A percentile compares a stretch with the other conserved stretches of the same genome.
Conservation (phyloP, 441 rosid genomes). For the Francoa sonchifolia region DNA sequence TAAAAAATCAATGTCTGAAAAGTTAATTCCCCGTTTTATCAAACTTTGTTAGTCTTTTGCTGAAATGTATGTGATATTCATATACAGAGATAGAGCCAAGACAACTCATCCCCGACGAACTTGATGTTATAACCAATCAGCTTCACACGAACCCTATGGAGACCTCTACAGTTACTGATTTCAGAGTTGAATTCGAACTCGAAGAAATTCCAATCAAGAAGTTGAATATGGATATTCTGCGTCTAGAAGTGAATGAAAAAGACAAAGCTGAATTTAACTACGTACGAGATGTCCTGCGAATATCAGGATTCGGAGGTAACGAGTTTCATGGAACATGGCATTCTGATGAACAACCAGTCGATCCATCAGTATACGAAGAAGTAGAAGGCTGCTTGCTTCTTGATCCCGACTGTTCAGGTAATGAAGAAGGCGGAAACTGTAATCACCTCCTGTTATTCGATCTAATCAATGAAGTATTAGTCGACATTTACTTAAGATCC, state of each 20-base stretch:
- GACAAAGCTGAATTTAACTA: slow-evolving; percentile 42
- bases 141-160: slow-evolving; percentile 12
- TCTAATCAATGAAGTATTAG: slow-evolving; percentile 56
- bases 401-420: slow-evolving; percentile 31
- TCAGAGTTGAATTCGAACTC: slow-evolving; percentile 5
- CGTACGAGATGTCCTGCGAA: slow-evolving; percentile 55
- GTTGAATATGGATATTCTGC: slow-evolving; percentile 9
- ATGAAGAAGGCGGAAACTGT: slow-evolving; percentile 28
- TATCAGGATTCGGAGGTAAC: slow-evolving; percentile 50
- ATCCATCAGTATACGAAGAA: slow-evolving; percentile 44
- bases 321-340: slow-evolving; percentile 57
- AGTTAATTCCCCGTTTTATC: not conserved
- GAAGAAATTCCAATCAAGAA: slow-evolving; percentile 11
- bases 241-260: slow-evolving; percentile 26
- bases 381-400: slow-evolving; percentile 31
- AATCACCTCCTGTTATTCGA: slow-evolving; percentile 46
- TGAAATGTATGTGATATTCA: not conserved
- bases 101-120: not conserved
- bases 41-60: not conserved
- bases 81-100: slow-evolving; percentile 7
- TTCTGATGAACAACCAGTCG: slow-evolving; percentile 52
- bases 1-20: not conserved
- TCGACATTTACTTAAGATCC: slow-evolving; percentile 48
- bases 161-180: not conserved
- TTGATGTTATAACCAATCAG: slow-evolving; percentile 3